Conservation (phyloP, 2,329 filamentous ascomycete genomes). For the Beauveria sp. region DNA sequence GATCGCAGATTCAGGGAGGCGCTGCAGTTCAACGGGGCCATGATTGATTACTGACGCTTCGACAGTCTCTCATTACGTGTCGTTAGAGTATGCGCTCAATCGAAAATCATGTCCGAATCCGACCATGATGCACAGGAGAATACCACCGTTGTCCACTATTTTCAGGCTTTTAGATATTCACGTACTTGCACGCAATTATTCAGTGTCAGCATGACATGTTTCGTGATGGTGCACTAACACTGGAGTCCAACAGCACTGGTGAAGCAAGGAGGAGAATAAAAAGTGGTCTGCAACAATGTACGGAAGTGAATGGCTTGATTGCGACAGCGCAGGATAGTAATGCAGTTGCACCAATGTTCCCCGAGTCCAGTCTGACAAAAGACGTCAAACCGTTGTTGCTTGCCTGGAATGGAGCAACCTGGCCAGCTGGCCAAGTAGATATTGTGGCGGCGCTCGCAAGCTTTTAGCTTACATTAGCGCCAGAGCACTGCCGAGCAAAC, state of each 20-base stretch:
- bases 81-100: too few relatives aligned
- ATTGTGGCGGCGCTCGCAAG: neutral
- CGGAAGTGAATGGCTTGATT: neutral
- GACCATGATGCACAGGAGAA: neutral
- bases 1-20: neutral
- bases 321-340: neutral
- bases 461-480: neutral
- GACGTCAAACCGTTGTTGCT: neutral
- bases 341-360: neutral
- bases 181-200: neutral
- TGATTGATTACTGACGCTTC: neutral
- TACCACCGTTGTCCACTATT: too few relatives aligned
- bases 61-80: neutral
- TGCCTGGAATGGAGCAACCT: neutral
- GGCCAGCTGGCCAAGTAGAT: neutral
- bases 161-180: neutral
- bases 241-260: neutral
- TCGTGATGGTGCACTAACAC: neutral
- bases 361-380: neutral
- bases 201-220: neutral
- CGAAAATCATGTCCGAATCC: neutral
- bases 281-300: neutral
- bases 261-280: neutral
- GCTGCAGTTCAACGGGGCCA: neutral
- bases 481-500: neutral